These are phyloP conservation scores for Lactarius quietus DNA, from an alignment of 768 basidiomycete species.

Conservation along the genomic window DNA sequence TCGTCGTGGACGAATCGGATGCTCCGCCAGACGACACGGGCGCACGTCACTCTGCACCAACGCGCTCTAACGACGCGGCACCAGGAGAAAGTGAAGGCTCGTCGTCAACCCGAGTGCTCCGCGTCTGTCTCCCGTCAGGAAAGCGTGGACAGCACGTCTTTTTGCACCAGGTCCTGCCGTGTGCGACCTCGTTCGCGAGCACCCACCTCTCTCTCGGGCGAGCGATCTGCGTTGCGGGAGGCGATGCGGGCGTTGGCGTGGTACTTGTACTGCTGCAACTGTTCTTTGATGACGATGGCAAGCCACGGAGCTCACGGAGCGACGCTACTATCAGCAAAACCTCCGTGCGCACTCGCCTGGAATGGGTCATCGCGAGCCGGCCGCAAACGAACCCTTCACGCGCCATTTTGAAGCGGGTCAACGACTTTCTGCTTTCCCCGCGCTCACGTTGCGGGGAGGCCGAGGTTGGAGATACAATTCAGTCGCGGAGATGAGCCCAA, in stretches of 20 bases:
- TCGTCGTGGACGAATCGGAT: slow-evolving; percentile 31
- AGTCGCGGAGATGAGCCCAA: not conserved
- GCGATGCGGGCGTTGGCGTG: slow-evolving; percentile 62
- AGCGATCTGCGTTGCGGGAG: slow-evolving; percentile 53
- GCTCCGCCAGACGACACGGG: not conserved
- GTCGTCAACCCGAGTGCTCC: slow-evolving; percentile 20
- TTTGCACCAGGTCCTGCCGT: slow-evolving; percentile 47
- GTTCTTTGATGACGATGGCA: slow-evolving; percentile 56
- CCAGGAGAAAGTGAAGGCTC: not conserved
- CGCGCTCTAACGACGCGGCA: not conserved
- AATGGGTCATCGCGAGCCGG: slow-evolving; percentile 79
- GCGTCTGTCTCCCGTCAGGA: slow-evolving; percentile 37
- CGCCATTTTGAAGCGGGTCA: slow-evolving; percentile 72
- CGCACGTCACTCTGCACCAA: not conserved
- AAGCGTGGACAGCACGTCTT: slow-evolving; percentile 54
- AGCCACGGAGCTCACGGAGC: not conserved
- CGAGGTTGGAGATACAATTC: not conserved
- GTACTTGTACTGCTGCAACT: slow-evolving; percentile 53
- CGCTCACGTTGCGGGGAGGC: not conserved
- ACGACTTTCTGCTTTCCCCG: slow-evolving; percentile 62
- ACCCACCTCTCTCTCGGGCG: slow-evolving; percentile 36
- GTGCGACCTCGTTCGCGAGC: slow-evolving; percentile 44
- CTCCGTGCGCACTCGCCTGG: slow-evolving; percentile 65
- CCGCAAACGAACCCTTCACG: slow-evolving; percentile 82
- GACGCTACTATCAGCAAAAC: slow-evolving; percentile 45